A percentile compares a stretch with the other conserved stretches of the same genome.
Conservation (phyloP, 352 stramenopile species). For the Phytophthora cryptogea region DNA sequence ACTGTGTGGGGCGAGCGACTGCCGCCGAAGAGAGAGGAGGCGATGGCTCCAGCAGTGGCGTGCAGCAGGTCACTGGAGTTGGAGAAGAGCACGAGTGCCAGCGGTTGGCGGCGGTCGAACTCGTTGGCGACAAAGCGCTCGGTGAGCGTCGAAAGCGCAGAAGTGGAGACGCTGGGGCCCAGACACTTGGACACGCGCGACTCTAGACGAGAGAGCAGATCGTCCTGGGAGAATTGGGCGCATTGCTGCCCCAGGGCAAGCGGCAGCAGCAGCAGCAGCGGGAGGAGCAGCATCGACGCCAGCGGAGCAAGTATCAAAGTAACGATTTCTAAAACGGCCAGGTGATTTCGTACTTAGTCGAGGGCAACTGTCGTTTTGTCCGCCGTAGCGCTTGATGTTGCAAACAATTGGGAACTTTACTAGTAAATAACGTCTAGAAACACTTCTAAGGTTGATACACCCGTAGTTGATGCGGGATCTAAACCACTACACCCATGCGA, state of each 20-base stretch:
- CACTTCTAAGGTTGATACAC: slow-evolving; percentile 21
- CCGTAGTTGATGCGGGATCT: slow-evolving; percentile 2
- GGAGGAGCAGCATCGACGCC: slow-evolving; percentile 9
- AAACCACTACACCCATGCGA: slow-evolving; percentile 14
- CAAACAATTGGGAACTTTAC: slow-evolving; percentile 11
- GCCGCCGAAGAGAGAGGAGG: slow-evolving; percentile 38
- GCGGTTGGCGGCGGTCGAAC: slow-evolving; percentile 52
- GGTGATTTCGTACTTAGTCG: slow-evolving; percentile 17
- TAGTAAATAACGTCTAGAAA: slow-evolving; percentile 35
- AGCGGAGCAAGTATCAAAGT: neutral
- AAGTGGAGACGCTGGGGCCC: slow-evolving; percentile 27
- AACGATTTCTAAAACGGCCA: slow-evolving; percentile 5
- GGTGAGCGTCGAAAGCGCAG: slow-evolving; percentile 42
- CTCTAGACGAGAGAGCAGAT: slow-evolving; percentile 52
- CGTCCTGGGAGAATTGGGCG: slow-evolving; percentile 40
- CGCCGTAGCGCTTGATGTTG: neutral
- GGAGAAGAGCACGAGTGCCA: slow-evolving; percentile 62
- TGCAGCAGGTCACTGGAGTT: slow-evolving; percentile 43
- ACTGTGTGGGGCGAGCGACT: slow-evolving; percentile 26
- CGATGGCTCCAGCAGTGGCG: slow-evolving; percentile 37
- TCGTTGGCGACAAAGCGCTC: slow-evolving; percentile 57
- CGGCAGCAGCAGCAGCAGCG: slow-evolving; percentile 22
- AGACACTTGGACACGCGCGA: slow-evolving; percentile 46
- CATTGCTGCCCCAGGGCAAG: slow-evolving; percentile 31
- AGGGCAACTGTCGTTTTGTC: neutral